phyloP scores from a whole-genome alignment of 495 filamentous ascomycete genomes.

The Annulohypoxylon maeteangense region DNA sequence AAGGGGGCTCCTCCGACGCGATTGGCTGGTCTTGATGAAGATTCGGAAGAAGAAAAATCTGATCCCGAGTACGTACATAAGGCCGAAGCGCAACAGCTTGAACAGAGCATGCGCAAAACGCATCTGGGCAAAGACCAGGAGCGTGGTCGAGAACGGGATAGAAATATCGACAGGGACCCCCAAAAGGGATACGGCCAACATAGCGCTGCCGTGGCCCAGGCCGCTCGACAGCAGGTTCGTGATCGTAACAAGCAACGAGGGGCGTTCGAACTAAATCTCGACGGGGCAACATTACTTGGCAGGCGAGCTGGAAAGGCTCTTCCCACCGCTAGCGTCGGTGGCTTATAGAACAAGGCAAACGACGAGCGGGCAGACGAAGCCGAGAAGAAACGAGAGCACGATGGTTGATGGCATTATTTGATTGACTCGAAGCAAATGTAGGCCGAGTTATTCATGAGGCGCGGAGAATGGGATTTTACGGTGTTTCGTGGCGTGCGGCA shows the following conservation, averaged over 20 bases:
- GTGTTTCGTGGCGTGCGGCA: constrained; percentile 39
- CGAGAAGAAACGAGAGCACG: constrained; percentile 6
- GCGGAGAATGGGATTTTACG: constrained; percentile 17
- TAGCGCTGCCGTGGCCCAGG: constrained; percentile 77
- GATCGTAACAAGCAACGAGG: constrained; percentile 68
- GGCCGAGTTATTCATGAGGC: constrained; percentile 17
- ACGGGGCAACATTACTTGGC: constrained; percentile 87
- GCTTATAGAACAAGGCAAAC: constrained; percentile 46
- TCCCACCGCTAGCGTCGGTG: constrained; percentile 51
- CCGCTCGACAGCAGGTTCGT: constrained; percentile 77
- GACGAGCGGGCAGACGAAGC: constrained; percentile 45
- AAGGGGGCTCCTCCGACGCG: constrained; percentile 59
- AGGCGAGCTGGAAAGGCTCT: constrained; percentile 69
- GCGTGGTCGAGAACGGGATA: constrained; percentile 58
- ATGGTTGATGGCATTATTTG: constrained; percentile 25
- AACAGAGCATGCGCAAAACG: constrained; percentile 84
- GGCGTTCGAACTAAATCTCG: constrained; percentile 89
- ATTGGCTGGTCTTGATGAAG: constrained; percentile 73
- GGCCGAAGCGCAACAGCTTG: constrained; percentile 71
- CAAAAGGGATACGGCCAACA: constrained; percentile 84
- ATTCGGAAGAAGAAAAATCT: constrained; percentile 68
- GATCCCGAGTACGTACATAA: constrained; percentile 76
- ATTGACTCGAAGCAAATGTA: constrained; percentile 19
- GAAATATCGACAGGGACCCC: constrained; percentile 55
- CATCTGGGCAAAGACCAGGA: constrained; percentile 71